Conservation (phyloP, 176 grass and related monocot genomes). For the Carex kokanica region DNA sequence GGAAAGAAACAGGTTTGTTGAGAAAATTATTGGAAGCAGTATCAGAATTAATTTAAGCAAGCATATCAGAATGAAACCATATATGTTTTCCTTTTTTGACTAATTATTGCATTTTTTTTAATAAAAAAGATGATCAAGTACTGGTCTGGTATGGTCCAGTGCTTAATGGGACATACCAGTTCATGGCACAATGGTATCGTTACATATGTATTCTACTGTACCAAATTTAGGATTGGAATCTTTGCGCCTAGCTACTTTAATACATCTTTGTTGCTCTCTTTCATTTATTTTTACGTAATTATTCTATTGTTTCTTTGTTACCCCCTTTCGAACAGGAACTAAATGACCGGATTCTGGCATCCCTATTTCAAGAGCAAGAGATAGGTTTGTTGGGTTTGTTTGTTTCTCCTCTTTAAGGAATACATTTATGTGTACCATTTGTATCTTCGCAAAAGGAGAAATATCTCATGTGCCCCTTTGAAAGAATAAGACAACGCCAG, state of each 20-base stretch:
- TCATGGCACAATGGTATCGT: not conserved
- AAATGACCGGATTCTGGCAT: slow-evolving; percentile 44
- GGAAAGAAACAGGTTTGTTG: slow-evolving; percentile 83
- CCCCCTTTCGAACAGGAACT: slow-evolving; percentile 51
- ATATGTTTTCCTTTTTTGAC: not conserved
- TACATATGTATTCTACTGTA: not conserved
- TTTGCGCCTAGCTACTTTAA: slow-evolving; percentile 11
- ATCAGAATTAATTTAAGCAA: not conserved
- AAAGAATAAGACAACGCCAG: too few relatives aligned
- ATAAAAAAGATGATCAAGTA: not conserved
- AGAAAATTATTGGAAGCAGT: not conserved
- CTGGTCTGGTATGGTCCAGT: not conserved
- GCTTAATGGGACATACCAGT: not conserved
- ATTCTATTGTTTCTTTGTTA: slow-evolving; percentile 18
- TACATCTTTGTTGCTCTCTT: not conserved
- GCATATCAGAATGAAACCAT: not conserved
- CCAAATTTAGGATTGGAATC: not conserved
- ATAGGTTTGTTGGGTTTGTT: slow-evolving; percentile 26
- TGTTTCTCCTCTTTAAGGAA: slow-evolving; percentile 6
- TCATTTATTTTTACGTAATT: slow-evolving; percentile 8
- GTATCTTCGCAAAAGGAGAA: not conserved
- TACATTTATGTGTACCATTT: not conserved
- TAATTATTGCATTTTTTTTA: not conserved
- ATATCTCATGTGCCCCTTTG: not conserved
- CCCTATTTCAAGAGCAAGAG: slow-evolving; percentile 51